Evolutionary conservation across 768 basidiomycete species (phyloP).

Genomic region (Russula compacta): DNA sequence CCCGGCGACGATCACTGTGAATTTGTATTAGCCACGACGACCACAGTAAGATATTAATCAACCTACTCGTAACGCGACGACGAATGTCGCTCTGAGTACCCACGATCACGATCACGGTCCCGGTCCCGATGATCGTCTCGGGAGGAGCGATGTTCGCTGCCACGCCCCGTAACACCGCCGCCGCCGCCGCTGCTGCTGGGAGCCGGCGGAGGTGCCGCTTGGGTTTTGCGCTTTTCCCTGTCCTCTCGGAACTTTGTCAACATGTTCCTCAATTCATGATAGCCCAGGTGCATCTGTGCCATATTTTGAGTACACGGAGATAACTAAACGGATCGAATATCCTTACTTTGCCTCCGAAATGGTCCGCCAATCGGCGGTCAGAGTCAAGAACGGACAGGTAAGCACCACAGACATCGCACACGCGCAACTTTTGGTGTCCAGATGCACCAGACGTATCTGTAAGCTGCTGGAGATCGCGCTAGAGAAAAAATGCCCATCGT

Average conservation of each 20-base stretch:
- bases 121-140: constrained; percentile 60
- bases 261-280: constrained; percentile 96
- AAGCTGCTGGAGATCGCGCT: constrained; percentile 91
- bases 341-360: constrained; percentile 97
- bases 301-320: neutral
- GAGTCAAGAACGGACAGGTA: constrained; percentile 97
- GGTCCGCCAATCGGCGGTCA: constrained; percentile 96
- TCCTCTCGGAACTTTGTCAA: constrained; percentile 85
- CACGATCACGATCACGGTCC: constrained; percentile 62
- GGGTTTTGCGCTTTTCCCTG: constrained; percentile 67
- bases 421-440: constrained; percentile 98
- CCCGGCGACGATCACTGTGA: constrained; percentile 17
- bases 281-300: constrained; percentile 92
- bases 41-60: neutral
- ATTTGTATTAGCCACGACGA: neutral
- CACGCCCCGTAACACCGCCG: constrained; percentile 32
- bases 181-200: constrained; percentile 18
- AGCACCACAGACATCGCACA: constrained; percentile 99
- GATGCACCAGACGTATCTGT: constrained; percentile 98
- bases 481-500: neutral
- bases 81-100: constrained; percentile 45
- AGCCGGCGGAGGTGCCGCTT: constrained; percentile 32
- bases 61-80: constrained; percentile 20
- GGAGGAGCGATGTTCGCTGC: constrained; percentile 41
- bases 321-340: neutral